These are phyloP conservation scores for Colletotrichum phormii DNA, from an alignment of 2,329 filamentous ascomycete genomes.

Conservation along the genomic window DNA sequence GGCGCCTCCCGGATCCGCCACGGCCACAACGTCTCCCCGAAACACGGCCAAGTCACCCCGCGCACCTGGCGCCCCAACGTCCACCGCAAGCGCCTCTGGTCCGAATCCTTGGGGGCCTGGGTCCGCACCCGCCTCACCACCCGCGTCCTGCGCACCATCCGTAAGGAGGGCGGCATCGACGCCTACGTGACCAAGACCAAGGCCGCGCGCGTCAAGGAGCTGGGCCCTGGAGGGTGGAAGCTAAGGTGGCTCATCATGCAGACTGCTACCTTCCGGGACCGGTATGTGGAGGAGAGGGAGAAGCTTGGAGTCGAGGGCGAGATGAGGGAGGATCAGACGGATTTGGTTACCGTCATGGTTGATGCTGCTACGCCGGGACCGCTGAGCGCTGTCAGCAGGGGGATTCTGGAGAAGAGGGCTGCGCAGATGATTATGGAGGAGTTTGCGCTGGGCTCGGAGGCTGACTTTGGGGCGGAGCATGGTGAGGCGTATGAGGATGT, in stretches of 20 bases:
- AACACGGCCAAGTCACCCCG: constrained; percentile 76
- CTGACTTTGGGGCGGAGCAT: constrained; percentile 47
- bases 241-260: constrained; percentile 92
- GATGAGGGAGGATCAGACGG: constrained; percentile 49
- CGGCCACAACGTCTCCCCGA: constrained; percentile 80
- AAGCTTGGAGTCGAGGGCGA: constrained; percentile 69
- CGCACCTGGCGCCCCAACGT: constrained; percentile 83
- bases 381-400: constrained; percentile 42
- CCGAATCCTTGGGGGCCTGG: constrained; percentile 68
- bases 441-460: constrained; percentile 59
- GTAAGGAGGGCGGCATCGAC: constrained; percentile 89
- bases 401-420: constrained; percentile 51
- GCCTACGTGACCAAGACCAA: constrained; percentile 89
- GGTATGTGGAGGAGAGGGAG: constrained; percentile 72
- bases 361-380: constrained; percentile 56
- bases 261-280: constrained; percentile 71
- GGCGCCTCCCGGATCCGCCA: constrained; percentile 78
- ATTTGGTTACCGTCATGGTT: constrained; percentile 53
- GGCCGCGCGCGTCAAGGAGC: constrained; percentile 80
- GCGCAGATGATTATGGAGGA: constrained; percentile 55
- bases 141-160: constrained; percentile 78
- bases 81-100: constrained; percentile 75
- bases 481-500: constrained; percentile 52
- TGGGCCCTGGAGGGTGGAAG: constrained; percentile 91
- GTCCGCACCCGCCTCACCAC: constrained; percentile 78